These are phyloP conservation scores for Russula emetica DNA, from an alignment of 768 basidiomycete species.

Conservation along the genomic window DNA sequence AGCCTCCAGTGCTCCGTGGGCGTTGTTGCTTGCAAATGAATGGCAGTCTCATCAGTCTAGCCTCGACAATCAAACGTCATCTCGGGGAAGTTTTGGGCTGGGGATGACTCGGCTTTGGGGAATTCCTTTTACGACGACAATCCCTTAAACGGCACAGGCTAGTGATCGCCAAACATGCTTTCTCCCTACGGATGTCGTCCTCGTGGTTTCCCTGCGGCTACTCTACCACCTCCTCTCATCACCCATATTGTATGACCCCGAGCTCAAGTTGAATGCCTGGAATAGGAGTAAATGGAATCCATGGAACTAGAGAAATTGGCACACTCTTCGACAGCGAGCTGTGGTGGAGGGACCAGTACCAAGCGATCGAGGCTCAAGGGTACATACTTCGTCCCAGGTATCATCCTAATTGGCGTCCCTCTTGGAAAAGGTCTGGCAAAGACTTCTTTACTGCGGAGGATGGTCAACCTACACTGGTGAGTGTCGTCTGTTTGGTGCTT, in stretches of 20 bases:
- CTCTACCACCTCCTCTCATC: not conserved
- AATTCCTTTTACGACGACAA: not conserved
- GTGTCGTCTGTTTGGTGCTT: not conserved
- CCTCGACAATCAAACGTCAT: not conserved
- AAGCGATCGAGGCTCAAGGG: constrained; percentile 7
- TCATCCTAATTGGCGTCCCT: constrained; percentile 7
- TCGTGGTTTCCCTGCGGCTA: not conserved
- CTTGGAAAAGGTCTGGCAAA: constrained; percentile 5
- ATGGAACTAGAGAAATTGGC: constrained; percentile 3
- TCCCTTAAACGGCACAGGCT: not conserved
- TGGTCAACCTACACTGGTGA: constrained; percentile 8
- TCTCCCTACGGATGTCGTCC: not conserved
- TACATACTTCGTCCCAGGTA: constrained; percentile 17
- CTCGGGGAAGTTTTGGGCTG: too few species aligned
- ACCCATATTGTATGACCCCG: not conserved
- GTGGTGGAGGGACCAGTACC: constrained; percentile 19
- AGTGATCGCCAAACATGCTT: not conserved
- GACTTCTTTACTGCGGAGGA: constrained; percentile 8
- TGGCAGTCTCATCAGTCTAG: not conserved
- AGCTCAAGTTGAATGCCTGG: not conserved
- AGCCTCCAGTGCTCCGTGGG: too few species aligned
- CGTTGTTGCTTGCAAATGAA: not conserved
- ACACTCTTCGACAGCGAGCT: constrained; percentile 13
- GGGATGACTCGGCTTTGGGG: too few species aligned
- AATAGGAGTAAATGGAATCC: not conserved